Base-by-base conservation (phyloP, 805 yeast genomes). In the Dipodascopsis tothii region DNA sequence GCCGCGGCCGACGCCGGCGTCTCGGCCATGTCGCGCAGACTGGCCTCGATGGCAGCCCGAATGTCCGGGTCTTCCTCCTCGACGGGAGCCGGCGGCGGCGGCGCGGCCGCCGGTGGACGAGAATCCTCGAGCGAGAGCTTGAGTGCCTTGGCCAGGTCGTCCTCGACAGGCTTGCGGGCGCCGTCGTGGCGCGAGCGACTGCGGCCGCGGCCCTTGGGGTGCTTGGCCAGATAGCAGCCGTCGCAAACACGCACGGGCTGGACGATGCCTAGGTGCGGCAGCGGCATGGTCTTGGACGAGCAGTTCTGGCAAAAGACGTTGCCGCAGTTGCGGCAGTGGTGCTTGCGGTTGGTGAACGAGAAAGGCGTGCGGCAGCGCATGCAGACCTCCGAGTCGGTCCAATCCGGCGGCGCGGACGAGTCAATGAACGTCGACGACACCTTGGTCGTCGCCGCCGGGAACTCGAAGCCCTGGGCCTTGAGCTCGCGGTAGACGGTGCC, bases 291-390 rank as follows among this genome's bases (percentile, higher is more conserved):
- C 53, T 84, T 77, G 1, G 81, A 68, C n/a, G 96, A 85, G 63
- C 94, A 95, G 4, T 76, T 73, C 52, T 84, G 88, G 62, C 94
- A 80, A 59, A 74, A 90, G 0, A 86, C 95, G 3, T 96, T 96
- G 20, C 98, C 98, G 66, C 98, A 92, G 41, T 94, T 82, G 41
- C 98, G 74, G 63, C 98, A 92, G 64, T 92, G 98, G 62, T 92
- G 98, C 61, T 90, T 87, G 58, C 98, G 73, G 61, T 84, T 87
- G 48, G 88, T 67, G 60, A 90, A 73, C 1, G 92, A 70, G 59
- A 92, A 92, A 14, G 80, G 67, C 34, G 72, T 77, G 40, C 94
- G 86, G 54, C 96, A 86, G 43, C 85, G 78, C 96, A 92, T 88
- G 63, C 98, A 92, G 3, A 85, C 85, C 56, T 86, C 95, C 7